Percentiles rank a stretch among this genome's conserved stretches.
Conservation (phyloP, 768 basidiomycete species). For the Chlorophyllum brunneum region DNA sequence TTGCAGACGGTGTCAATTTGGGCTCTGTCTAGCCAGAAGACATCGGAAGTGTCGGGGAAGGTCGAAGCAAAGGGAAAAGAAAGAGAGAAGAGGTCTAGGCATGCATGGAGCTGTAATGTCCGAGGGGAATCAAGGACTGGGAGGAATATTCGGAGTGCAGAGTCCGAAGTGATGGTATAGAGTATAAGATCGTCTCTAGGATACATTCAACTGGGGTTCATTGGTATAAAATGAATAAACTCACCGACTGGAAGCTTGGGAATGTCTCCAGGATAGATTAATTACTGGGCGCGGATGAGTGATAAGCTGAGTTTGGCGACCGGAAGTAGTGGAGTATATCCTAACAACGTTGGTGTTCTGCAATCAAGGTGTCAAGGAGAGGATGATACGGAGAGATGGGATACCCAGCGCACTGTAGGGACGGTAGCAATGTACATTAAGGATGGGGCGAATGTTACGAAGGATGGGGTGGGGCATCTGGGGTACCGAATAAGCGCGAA, state of each 20-base stretch:
- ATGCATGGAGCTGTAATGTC: slow-evolving; percentile 78
- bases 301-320: slow-evolving; percentile 62
- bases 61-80: slow-evolving; percentile 33
- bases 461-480: slow-evolving; percentile 12
- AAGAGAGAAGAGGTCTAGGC: slow-evolving; percentile 65
- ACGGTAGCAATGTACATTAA: slow-evolving; percentile 69
- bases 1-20: slow-evolving; percentile 48
- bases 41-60: slow-evolving; percentile 38
- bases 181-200: slow-evolving; percentile 71
- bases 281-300: slow-evolving; percentile 70
- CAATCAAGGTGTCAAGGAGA: neutral
- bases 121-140: slow-evolving; percentile 86
- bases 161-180: slow-evolving; percentile 81
- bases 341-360: slow-evolving; percentile 58
- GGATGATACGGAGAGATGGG: neutral
- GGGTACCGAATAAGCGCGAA: neutral
- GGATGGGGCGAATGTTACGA: slow-evolving; percentile 69
- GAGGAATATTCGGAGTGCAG: slow-evolving; percentile 78
- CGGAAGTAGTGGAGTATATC: slow-evolving; percentile 70
- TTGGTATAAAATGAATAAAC: slow-evolving; percentile 11
- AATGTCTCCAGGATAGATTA: slow-evolving; percentile 70
- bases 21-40: slow-evolving; percentile 71
- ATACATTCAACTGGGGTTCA: slow-evolving; percentile 1
- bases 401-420: slow-evolving; percentile 42
- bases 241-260: slow-evolving; percentile 63